Percentiles rank a stretch among this genome's conserved stretches.
Conservation (phyloP, 805 yeast species). For the Ogataea paraovalis region DNA sequence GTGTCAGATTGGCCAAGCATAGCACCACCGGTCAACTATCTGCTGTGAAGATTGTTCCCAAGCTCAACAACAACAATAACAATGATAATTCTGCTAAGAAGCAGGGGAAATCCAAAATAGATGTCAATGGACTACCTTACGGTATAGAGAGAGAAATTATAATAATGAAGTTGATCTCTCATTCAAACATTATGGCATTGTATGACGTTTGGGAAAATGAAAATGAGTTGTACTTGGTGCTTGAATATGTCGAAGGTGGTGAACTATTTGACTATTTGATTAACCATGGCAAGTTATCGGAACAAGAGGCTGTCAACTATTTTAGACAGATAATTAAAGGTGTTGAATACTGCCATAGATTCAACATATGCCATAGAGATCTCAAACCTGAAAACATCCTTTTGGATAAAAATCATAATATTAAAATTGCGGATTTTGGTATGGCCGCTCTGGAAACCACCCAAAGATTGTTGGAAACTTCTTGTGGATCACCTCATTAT, state of each 20-base stretch:
- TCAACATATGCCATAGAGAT: conserved; percentile 79
- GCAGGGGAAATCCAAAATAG: conserved; percentile 20
- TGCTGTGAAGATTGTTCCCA: conserved; percentile 80
- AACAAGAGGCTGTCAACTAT: conserved; percentile 69
- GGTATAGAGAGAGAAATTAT: conserved; percentile 97
- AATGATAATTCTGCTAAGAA: conserved; percentile 23
- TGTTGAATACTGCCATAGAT: conserved; percentile 75
- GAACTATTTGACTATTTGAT: conserved; percentile 75
- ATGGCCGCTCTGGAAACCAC: conserved; percentile 83
- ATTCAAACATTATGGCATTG: conserved; percentile 87
- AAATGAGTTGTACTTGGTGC: conserved; percentile 74
- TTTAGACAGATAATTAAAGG: conserved; percentile 76
- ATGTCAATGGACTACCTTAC: conserved; percentile 66
- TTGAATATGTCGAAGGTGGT: conserved; percentile 88
- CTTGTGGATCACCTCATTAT: conserved; percentile 86
- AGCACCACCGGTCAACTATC: conserved; percentile 67
- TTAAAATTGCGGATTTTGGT: conserved; percentile 82
- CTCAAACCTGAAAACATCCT: conserved; percentile 77
- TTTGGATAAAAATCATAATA: conserved; percentile 59
- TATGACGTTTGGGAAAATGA: conserved; percentile 98
- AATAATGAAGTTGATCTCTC: conserved; percentile 92
- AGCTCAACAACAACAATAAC: conserved; percentile 32
- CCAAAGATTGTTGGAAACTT: conserved; percentile 67
- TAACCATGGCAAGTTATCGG: conserved; percentile 64
- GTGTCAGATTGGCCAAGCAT: conserved; percentile 73